phyloP scores from a whole-genome alignment of 1,284 basidiomycete species.

The Malassezia sympodialis region DNA sequence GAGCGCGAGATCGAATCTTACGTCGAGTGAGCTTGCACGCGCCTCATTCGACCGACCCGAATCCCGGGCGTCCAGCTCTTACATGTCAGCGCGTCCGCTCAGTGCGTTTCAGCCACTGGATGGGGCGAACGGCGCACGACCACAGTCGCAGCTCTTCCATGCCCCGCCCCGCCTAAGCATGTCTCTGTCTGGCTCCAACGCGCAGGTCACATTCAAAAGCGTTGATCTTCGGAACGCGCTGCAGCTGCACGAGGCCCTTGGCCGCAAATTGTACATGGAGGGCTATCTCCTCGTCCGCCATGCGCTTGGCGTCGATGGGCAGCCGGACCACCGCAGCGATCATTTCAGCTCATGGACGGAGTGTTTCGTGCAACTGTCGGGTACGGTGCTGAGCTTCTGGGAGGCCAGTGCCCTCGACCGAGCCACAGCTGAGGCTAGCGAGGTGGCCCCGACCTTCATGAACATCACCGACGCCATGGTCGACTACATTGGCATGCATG shows the following conservation, averaged over 20 bases:
- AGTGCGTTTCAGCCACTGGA: constrained; percentile 44
- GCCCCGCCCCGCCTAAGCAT: constrained; percentile 13
- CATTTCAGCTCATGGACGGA: constrained; percentile 36
- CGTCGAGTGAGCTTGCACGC: neutral
- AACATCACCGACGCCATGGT: constrained; percentile 71
- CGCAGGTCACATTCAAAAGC: constrained; percentile 42
- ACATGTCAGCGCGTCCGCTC: constrained; percentile 29
- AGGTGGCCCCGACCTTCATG: constrained; percentile 74
- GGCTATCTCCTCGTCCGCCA: constrained; percentile 43
- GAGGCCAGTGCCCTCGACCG: constrained; percentile 73
- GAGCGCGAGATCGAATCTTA: neutral
- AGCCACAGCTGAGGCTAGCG: constrained; percentile 65
- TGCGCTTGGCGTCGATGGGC: constrained; percentile 39
- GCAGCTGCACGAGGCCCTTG: constrained; percentile 39
- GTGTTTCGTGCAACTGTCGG: constrained; percentile 69
- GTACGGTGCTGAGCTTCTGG: constrained; percentile 83
- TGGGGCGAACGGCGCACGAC: constrained; percentile 11
- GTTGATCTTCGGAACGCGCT: constrained; percentile 41
- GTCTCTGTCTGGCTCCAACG: constrained; percentile 19
- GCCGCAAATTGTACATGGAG: constrained; percentile 46
- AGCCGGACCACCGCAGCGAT: constrained; percentile 32
- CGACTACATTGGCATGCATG: constrained; percentile 53
- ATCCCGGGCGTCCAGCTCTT: constrained; percentile 11
- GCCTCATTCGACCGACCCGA: constrained; percentile 11
- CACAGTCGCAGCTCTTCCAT: constrained; percentile 13